A percentile compares a stretch with the other conserved stretches of the same genome.
Conservation (phyloP, 2,329 filamentous ascomycete species). For the Ilyonectria mors-panacis region DNA sequence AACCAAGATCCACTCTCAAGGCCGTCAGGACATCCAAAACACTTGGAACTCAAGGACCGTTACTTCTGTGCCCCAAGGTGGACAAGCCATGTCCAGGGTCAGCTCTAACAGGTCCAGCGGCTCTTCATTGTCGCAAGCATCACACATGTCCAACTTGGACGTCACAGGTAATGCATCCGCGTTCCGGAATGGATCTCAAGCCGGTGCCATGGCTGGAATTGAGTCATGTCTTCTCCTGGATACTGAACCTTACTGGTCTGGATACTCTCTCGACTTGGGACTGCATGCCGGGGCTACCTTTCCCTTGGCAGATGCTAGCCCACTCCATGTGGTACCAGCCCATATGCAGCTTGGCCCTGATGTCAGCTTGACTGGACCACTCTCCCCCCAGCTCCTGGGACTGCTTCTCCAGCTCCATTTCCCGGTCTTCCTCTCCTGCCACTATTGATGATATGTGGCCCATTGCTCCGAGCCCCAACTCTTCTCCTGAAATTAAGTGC, state of each 20-base stretch:
- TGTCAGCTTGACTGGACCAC: slow-evolving; percentile 61
- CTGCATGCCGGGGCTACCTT: slow-evolving; percentile 60
- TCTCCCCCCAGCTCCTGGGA: slow-evolving; percentile 69
- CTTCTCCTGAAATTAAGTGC: slow-evolving; percentile 65
- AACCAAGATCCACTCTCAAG: slow-evolving; percentile 59
- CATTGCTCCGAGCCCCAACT: slow-evolving; percentile 56
- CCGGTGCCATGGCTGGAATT: slow-evolving; percentile 61
- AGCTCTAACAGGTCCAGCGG: slow-evolving; percentile 57
- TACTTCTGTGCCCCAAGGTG: slow-evolving; percentile 50
- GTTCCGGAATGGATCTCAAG: slow-evolving; percentile 59
- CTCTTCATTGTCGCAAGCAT: slow-evolving; percentile 66
- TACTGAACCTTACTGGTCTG: slow-evolving; percentile 65
- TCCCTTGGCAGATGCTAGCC: slow-evolving; percentile 59
- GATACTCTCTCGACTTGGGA: slow-evolving; percentile 62
- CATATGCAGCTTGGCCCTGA: slow-evolving; percentile 71
- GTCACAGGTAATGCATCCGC: slow-evolving; percentile 65
- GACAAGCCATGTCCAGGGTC: slow-evolving; percentile 58
- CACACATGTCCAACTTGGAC: slow-evolving; percentile 67
- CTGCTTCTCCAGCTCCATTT: slow-evolving; percentile 67
- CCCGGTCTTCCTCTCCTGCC: slow-evolving; percentile 66
- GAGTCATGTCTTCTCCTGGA: slow-evolving; percentile 68
- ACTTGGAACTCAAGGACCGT: slow-evolving; percentile 63
- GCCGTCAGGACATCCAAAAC: slow-evolving; percentile 60
- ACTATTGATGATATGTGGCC: slow-evolving; percentile 66
- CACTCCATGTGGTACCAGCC: slow-evolving; percentile 69